Evolutionary conservation across 495 filamentous ascomycete species (phyloP).

Genomic region (Penicillium nucicola): DNA sequence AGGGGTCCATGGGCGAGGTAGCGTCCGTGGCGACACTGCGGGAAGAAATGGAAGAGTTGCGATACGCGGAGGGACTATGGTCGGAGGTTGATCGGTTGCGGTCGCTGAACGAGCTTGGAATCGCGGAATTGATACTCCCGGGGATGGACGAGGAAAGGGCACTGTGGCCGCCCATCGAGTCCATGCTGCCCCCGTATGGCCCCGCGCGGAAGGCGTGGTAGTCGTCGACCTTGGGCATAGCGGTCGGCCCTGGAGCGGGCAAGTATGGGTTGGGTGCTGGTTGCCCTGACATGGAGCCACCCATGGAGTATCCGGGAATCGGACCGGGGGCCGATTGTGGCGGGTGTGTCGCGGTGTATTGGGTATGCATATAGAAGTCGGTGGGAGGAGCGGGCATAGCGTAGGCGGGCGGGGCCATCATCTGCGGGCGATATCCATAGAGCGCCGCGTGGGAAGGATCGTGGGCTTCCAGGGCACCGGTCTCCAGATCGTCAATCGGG

Average conservation of each 20-base stretch:
- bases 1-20: conserved; percentile 41
- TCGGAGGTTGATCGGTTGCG: conserved; percentile 42
- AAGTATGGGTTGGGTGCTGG: conserved; percentile 41
- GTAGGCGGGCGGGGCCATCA: conserved; percentile 38
- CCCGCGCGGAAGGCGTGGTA: conserved; percentile 34
- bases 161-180: conserved; percentile 30
- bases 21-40: conserved; percentile 41
- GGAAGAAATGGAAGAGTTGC: conserved; percentile 43
- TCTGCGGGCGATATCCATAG: conserved; percentile 40
- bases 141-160: conserved; percentile 38
- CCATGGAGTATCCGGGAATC: conserved; percentile 37
- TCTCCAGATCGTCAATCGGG: conserved; percentile 60
- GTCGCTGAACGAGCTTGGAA: conserved; percentile 34
- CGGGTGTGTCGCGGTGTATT: conserved; percentile 37
- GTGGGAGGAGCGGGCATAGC: conserved; percentile 32
- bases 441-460: conserved; percentile 36
- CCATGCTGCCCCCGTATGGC: conserved; percentile 36
- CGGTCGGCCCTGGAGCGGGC: conserved; percentile 27
- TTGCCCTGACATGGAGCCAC: conserved; percentile 29
- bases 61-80: conserved; percentile 40
- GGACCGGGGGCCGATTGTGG: conserved; percentile 24
- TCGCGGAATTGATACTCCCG: conserved; percentile 25
- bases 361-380: conserved; percentile 40
- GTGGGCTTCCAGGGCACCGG: conserved; percentile 38
- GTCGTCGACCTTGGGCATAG: conserved; percentile 38